Evolutionary conservation across 1,284 basidiomycete genomes (phyloP), one percentile per base, ranked within the genome.

Genomic region (Rugosomyces carneus): DNA sequence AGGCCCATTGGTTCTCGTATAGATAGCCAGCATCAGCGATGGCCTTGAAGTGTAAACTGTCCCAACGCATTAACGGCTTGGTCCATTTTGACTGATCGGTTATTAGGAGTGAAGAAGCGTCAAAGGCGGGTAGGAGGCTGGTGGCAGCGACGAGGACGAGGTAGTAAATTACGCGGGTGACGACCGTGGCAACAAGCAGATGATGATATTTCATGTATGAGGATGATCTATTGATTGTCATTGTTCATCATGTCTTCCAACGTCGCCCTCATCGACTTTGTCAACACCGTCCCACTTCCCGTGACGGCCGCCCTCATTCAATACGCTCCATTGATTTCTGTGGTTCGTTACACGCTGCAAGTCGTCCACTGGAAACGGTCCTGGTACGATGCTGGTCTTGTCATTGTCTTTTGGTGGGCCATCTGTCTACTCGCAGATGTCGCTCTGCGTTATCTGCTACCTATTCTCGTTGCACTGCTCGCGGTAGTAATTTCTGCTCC

Each of bases 1-100:
- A 98, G 0, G 95, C 95, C 70, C 89, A 87, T 56, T 89, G 75
- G 58, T 96, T 78, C 62, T 98, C 95, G 62, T 80, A 83, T 3
- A 65, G 60, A 61, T 95, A 89, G 8, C 77, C 77, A 13, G 78
- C 65, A 10, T 70, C 53, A 0, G 89, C 87, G 39, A 91, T 76
- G 50, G 76, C 71, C 1, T 68, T 57, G 61, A 93, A 97, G 65
- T 97, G 85, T 49, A 97, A 75, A 1, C 76, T 74, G 60, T 98
- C 95, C 95, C 95, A 98, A 51, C 93, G 80, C n/a, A 91, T 67
- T 1, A 78, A 53, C 2, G 65, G 56, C 21, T 38, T 55, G 29
- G 10, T 52, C 38, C 34, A 24, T 48, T 60, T 60, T 18, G 57
- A 49, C 0, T 60, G 44, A 11, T 57, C 42, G 11, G 67, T 39